Conservation (phyloP, 2,329 filamentous ascomycete genomes). For the Penicillium concentricum region DNA sequence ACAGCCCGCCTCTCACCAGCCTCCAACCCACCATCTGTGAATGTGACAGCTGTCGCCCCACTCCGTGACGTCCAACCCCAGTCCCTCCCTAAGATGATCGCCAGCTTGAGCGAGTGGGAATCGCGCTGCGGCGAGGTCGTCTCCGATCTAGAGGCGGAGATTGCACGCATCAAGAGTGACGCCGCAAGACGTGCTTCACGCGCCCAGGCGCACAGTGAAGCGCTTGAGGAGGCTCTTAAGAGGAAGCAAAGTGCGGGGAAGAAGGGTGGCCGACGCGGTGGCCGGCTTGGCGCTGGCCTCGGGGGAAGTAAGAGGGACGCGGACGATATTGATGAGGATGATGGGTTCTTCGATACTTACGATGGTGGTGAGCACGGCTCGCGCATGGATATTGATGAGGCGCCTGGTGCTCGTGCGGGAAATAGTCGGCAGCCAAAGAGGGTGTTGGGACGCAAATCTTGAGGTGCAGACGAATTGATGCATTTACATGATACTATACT, state of each 20-base stretch:
- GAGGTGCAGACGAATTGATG: constrained; percentile 6
- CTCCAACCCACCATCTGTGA: constrained; percentile 69
- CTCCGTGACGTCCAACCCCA: constrained; percentile 80
- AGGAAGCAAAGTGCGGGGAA: constrained; percentile 34
- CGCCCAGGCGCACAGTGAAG: constrained; percentile 49
- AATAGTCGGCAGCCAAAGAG: constrained; percentile 36
- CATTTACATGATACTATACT: neutral
- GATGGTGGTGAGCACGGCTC: constrained; percentile 28
- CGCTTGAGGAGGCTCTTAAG: constrained; percentile 50
- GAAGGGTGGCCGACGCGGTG: constrained; percentile 14
- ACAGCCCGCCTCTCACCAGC: constrained; percentile 85
- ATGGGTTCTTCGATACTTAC: constrained; percentile 36
- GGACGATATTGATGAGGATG: constrained; percentile 40
- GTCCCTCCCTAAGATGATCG: constrained; percentile 67
- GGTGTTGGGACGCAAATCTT: constrained; percentile 37
- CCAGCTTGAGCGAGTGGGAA: constrained; percentile 71
- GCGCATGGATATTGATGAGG: constrained; percentile 44
- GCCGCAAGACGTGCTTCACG: constrained; percentile 57
- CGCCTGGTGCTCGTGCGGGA: constrained; percentile 25
- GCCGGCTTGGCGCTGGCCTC: constrained; percentile 13
- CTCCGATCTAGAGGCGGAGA: constrained; percentile 71
- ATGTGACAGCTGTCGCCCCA: constrained; percentile 76
- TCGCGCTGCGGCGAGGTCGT: constrained; percentile 74
- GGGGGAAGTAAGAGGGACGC: constrained; percentile 44
- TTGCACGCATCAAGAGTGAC: constrained; percentile 61